A percentile compares a stretch with the other conserved stretches of the same genome.
phyloP scores from a whole-genome alignment of 129 eudicot genomes.

The Saussurea involucrata region DNA sequence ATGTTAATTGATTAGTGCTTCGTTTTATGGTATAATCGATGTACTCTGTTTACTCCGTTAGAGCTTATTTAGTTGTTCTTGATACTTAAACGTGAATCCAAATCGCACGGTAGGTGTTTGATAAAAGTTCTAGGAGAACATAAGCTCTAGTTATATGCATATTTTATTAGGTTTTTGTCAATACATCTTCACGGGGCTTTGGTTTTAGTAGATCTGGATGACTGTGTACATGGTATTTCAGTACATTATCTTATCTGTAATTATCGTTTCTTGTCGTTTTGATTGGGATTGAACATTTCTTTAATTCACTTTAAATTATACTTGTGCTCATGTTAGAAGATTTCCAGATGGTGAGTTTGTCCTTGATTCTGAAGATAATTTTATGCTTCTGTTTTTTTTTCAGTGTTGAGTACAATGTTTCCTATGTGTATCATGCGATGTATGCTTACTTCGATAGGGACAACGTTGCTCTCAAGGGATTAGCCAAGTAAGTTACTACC shows the following conservation, averaged over 20 bases:
- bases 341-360: slow-evolving; percentile 12
- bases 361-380: background rate
- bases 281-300: background rate
- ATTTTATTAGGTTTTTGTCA: background rate
- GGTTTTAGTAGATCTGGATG: slow-evolving; percentile 1
- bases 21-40: background rate
- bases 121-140: slow-evolving; percentile 1
- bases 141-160: background rate
- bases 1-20: background rate
- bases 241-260: background rate
- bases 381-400: slow-evolving; percentile 13
- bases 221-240: slow-evolving; percentile 2
- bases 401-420: slow-evolving; percentile 97
- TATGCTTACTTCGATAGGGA: slow-evolving; percentile 94
- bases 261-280: background rate
- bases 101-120: slow-evolving; percentile 16
- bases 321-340: background rate
- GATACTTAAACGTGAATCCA: background rate
- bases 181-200: slow-evolving; percentile 7
- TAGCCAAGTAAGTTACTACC: slow-evolving; percentile 69
- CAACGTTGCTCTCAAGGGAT: slow-evolving; percentile 89
- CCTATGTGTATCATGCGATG: slow-evolving; percentile 92
- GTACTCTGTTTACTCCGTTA: background rate
- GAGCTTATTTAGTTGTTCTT: background rate
- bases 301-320: background rate